Evolutionary conservation across 179 eudicot genomes (phyloP).

Genomic region (Beta macrorhiza): DNA sequence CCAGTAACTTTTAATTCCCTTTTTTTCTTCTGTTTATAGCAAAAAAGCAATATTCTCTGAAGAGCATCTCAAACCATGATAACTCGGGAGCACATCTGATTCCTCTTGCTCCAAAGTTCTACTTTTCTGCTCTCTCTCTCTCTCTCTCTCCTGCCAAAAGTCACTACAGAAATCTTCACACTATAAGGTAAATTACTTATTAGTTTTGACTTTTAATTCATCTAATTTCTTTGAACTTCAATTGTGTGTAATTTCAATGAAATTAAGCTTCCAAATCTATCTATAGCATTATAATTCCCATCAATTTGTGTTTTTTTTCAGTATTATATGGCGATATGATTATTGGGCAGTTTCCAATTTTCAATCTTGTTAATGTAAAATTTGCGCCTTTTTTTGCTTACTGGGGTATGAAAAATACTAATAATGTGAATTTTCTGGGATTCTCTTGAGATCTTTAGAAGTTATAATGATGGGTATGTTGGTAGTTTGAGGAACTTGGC

Average conservation of each 20-base stretch:
- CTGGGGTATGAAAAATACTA: background rate
- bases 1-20: background rate
- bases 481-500: background rate
- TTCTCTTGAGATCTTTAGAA: slow-evolving; percentile 5
- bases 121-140: background rate
- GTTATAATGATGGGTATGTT: slow-evolving; percentile 5
- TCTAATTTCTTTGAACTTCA: background rate
- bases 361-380: background rate
- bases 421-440: background rate
- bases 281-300: background rate
- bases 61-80: background rate
- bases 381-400: background rate
- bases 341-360: slow-evolving; percentile 1
- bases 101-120: background rate
- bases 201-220: background rate
- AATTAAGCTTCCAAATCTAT: background rate
- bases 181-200: background rate
- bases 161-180: background rate
- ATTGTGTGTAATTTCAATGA: background rate
- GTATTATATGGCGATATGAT: background rate
- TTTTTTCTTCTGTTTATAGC: background rate
- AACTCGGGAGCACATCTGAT: slow-evolving; percentile 17
- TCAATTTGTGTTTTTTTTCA: background rate
- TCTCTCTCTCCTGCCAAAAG: slow-evolving; percentile 5
- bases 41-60: background rate